These are phyloP conservation scores for Suhomyces pyralidae DNA, from an alignment of 805 yeast genomes.

Conservation along the genomic window DNA sequence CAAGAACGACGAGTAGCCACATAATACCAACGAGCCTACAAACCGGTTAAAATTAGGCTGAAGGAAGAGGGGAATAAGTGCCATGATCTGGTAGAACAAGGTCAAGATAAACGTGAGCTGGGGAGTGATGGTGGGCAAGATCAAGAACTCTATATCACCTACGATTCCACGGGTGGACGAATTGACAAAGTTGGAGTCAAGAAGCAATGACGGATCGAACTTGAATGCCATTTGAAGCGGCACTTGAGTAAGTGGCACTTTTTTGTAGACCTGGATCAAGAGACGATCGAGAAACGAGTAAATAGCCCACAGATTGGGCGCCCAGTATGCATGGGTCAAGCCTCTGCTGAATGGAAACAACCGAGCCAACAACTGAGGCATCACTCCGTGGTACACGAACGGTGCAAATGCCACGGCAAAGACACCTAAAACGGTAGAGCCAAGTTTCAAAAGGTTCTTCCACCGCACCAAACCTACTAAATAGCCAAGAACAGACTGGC, in stretches of 20 bases:
- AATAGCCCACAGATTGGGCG: conserved; percentile 95
- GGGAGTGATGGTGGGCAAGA: conserved; percentile 81
- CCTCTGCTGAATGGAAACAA: conserved; percentile 94
- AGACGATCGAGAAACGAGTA: conserved; percentile 81
- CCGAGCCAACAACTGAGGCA: conserved; percentile 63
- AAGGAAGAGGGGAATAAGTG: conserved; percentile 64
- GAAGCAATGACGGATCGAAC: conserved; percentile 42
- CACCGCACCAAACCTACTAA: conserved; percentile 46
- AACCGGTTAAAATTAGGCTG: conserved; percentile 78
- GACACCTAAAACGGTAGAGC: conserved; percentile 56
- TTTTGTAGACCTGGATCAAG: conserved; percentile 46
- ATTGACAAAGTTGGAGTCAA: conserved; percentile 26
- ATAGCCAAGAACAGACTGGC: conserved; percentile 19
- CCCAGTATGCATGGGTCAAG: conserved; percentile 97
- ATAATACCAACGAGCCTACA: conserved; percentile 77
- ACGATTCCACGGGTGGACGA: conserved; percentile 79
- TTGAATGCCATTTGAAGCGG: conserved; percentile 37
- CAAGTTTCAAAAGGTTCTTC: conserved; percentile 60
- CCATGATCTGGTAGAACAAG: conserved; percentile 76
- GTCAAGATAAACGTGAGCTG: conserved; percentile 73
- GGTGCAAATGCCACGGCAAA: conserved; percentile 76
- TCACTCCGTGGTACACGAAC: conserved; percentile 56
- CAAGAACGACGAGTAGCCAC: conserved; percentile 86
- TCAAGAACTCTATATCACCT: conserved; percentile 80
- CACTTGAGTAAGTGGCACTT: conserved; percentile 29